These are phyloP conservation scores for Ascobolus immersus DNA, from an alignment of 495 filamentous ascomycete species.

Conservation along the genomic window DNA sequence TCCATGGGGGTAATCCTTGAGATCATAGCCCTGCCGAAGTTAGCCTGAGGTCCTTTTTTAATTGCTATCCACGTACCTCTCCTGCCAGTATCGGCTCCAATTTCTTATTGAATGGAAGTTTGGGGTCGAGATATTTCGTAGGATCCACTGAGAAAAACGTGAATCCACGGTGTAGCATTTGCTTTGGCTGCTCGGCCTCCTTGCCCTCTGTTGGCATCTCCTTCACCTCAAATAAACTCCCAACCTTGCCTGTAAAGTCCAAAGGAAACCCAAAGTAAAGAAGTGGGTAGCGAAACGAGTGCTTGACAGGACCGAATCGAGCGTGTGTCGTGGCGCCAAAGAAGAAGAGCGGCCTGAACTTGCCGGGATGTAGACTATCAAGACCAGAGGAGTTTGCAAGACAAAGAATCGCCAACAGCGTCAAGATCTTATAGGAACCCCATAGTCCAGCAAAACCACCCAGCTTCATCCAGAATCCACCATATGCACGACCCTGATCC, in stretches of 20 bases:
- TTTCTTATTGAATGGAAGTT: constrained; percentile 26
- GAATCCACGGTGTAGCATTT: constrained; percentile 12
- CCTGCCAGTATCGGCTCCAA: constrained; percentile 10
- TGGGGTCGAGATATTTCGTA: constrained; percentile 38
- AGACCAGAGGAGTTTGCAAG: too few relatives aligned
- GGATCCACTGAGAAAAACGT: constrained; percentile 27
- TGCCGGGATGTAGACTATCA: constrained; percentile 5
- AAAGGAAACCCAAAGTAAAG: constrained; percentile 41
- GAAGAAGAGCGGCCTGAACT: constrained; percentile 25
- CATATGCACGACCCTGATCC: too few relatives aligned
- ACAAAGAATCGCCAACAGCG: too few relatives aligned
- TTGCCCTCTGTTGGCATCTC: constrained; percentile 8
- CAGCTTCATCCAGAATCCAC: too few relatives aligned
- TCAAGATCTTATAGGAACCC: too few relatives aligned
- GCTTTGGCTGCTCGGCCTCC: constrained; percentile 9
- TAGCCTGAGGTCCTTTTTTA: constrained; percentile 13
- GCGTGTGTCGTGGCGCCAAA: constrained; percentile 36
- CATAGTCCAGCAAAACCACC: too few relatives aligned
- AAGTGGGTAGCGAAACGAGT: constrained; percentile 41
- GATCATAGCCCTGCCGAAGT: constrained; percentile 22
- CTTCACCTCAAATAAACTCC: constrained; percentile 29
- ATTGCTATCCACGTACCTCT: constrained; percentile 18
- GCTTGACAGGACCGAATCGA: constrained; percentile 33
- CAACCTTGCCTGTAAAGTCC: constrained; percentile 27
- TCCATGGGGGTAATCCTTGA: constrained; percentile 28